Base-by-base conservation (phyloP, 2,329 filamentous ascomycete genomes). In the Pseudocercospora cruenta region DNA sequence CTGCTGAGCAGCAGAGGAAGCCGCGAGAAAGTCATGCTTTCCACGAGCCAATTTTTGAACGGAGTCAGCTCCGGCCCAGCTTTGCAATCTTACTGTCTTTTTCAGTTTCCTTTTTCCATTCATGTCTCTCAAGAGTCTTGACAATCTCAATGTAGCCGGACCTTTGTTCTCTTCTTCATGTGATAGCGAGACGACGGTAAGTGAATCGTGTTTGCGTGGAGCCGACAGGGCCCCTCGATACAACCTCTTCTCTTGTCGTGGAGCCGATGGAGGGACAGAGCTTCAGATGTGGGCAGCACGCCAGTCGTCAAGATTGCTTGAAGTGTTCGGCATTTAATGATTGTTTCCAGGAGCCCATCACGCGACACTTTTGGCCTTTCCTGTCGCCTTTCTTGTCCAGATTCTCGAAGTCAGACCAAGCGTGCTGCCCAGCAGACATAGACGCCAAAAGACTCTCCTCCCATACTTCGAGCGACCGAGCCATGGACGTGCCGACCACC, bases 401-500 rank as follows among this genome's bases (percentile, higher is more conserved):
- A 24, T 22, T 12, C 21, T 26, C 24, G 4, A 19, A 14, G 5
- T 6, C 47, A 51, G 21, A 51, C 5, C n/a, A 16, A 26, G 10
- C 3, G 21, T 26, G 9, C n/a, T 4, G 1, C 21, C 21, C 9
- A 51, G 24, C 10, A 26, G 21, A 51, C 19, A 22, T 19, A 24
- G 10, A 14, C 19, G 21, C 19, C 21, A 51, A 6, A 12, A 26
- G 47, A 51, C 19, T 12, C 10, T 26, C 24, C 24, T 51, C n/a
- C 21, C 47, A 26, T 2, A 16, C 24, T 26, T 10, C 26, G 53
- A 57, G 24, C 53, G n/a, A 28, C 28, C 19, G 43, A 22, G 31
- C 55, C 55, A 58, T 58, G 55, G 36, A 24, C 19, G 93, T 97
- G 60, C 94, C 94, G 66, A 87, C 90, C 70, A 90, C 91, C 64